phyloP scores from a whole-genome alignment of 352 stramenopile species.

The Phytophthora sojae region DNA sequence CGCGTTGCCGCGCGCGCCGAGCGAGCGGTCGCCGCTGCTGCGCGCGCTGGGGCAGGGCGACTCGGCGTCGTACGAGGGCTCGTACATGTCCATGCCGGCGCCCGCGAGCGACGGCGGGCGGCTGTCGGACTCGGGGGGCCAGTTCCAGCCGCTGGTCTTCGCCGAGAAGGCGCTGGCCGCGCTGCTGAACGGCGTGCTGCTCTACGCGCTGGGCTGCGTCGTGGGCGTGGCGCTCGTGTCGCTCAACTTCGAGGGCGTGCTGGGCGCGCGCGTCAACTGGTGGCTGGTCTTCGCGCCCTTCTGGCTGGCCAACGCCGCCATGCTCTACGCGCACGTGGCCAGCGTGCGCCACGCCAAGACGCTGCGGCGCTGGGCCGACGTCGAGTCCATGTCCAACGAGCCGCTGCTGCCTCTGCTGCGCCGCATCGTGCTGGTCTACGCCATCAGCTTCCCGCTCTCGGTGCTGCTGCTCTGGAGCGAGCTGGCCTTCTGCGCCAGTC shows the following conservation, averaged over 20 bases:
- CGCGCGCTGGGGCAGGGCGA: conserved; percentile 54
- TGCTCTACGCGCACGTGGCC: conserved; percentile 65
- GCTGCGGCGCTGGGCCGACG: conserved; percentile 77
- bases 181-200: conserved; percentile 78
- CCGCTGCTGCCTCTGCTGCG: conserved; percentile 78
- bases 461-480: conserved; percentile 84
- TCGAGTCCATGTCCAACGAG: conserved; percentile 86
- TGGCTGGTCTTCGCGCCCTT: conserved; percentile 86
- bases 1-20: conserved; percentile 33
- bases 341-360: conserved; percentile 74
- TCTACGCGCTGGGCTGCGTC: conserved; percentile 83
- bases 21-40: conserved; percentile 77
- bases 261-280: conserved; percentile 73
- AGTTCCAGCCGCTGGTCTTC: conserved; percentile 83
- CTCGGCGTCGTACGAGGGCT: conserved; percentile 66
- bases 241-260: conserved; percentile 80
- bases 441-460: conserved; percentile 72
- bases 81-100: conserved; percentile 80
- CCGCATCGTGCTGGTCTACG: conserved; percentile 81
- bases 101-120: conserved; percentile 24
- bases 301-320: conserved; percentile 75
- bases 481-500: conserved; percentile 79
- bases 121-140: conserved; percentile 41
- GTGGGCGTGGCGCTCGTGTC: conserved; percentile 71
- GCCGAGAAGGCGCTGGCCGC: conserved; percentile 77